Evolutionary conservation across 208 protist genomes (phyloP).

Genomic region (Crithidia mellificae): DNA sequence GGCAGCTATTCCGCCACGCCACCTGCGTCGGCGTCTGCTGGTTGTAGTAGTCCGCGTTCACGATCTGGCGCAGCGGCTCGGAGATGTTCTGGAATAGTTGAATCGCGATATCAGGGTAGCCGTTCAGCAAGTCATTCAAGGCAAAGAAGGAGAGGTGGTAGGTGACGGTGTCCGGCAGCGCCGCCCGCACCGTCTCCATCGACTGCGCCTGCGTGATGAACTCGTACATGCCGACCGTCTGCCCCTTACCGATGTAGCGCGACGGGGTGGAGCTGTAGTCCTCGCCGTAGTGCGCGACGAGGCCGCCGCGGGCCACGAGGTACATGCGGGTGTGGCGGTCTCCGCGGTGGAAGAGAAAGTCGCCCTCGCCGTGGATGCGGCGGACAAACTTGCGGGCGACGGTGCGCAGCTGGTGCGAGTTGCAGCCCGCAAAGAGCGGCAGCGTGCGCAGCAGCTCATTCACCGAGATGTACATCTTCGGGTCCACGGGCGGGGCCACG

Average conservation of each 20-base stretch:
- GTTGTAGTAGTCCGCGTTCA: slow-evolving; percentile 57
- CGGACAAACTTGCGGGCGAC: slow-evolving; percentile 65
- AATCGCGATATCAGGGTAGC: slow-evolving; percentile 69
- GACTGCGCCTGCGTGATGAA: slow-evolving; percentile 72
- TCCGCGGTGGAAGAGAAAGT: slow-evolving; percentile 68
- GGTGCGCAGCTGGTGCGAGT: slow-evolving; percentile 65
- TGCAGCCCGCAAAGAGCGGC: slow-evolving; percentile 78
- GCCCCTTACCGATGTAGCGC: slow-evolving; percentile 56
- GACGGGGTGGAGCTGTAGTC: slow-evolving; percentile 57
- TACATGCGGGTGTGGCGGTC: slow-evolving; percentile 67
- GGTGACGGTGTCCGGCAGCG: slow-evolving; percentile 68
- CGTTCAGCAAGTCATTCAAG: slow-evolving; percentile 75
- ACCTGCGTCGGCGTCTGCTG: slow-evolving; percentile 47
- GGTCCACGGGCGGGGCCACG: slow-evolving; percentile 28
- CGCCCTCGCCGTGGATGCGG: slow-evolving; percentile 61
- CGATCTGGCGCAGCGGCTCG: slow-evolving; percentile 63
- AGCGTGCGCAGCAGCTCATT: slow-evolving; percentile 67
- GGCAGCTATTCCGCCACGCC: slow-evolving; percentile 48
- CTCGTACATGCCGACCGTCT: slow-evolving; percentile 82
- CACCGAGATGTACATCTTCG: slow-evolving; percentile 43
- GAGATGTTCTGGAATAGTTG: slow-evolving; percentile 83
- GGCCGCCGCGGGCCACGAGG: slow-evolving; percentile 64
- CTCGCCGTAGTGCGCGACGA: slow-evolving; percentile 57
- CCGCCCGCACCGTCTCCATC: slow-evolving; percentile 71
- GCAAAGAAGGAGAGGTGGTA: slow-evolving; percentile 77